Evolutionary conservation across 805 yeast genomes (phyloP).

Genomic region (Pichia eremophila): DNA sequence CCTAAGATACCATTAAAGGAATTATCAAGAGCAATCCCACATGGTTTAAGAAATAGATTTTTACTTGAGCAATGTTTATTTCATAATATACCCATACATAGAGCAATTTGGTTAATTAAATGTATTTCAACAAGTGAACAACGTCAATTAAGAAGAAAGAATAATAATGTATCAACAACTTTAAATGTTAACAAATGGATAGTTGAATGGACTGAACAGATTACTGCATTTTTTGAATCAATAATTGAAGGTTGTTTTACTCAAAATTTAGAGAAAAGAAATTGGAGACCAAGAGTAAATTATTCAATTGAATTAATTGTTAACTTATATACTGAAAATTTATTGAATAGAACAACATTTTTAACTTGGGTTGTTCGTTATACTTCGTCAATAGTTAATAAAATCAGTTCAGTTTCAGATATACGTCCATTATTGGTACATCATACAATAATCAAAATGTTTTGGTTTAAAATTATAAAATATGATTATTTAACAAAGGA

Average conservation of each 20-base stretch:
- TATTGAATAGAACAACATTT: conserved; percentile 55
- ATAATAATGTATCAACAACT: conserved; percentile 11
- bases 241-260: conserved; percentile 34
- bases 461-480: conserved; percentile 60
- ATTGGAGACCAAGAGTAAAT: conserved; percentile 43
- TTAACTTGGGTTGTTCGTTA: conserved; percentile 54
- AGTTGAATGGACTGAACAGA: conserved; percentile 85
- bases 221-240: conserved; percentile 49
- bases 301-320: conserved; percentile 54
- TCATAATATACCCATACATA: conserved; percentile 59
- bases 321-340: conserved; percentile 56
- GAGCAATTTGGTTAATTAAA: conserved; percentile 87
- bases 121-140: conserved; percentile 79
- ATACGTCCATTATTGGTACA: conserved; percentile 21
- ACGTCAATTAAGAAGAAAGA: conserved; percentile 44
- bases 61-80: conserved; percentile 65
- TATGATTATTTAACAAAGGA: conserved; percentile 54
- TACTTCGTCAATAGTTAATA: conserved; percentile 26
- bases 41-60: conserved; percentile 70
- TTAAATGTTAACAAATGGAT: conserved; percentile 55
- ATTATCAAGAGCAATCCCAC: conserved; percentile 76
- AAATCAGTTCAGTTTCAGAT: conserved; percentile 10
- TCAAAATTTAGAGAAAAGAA: conserved; percentile 17
- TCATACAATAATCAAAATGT: conserved; percentile 48
- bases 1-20: conserved; percentile 54